Conservation (phyloP, 441 rosid genomes). For the Codiaeum variegatum region DNA sequence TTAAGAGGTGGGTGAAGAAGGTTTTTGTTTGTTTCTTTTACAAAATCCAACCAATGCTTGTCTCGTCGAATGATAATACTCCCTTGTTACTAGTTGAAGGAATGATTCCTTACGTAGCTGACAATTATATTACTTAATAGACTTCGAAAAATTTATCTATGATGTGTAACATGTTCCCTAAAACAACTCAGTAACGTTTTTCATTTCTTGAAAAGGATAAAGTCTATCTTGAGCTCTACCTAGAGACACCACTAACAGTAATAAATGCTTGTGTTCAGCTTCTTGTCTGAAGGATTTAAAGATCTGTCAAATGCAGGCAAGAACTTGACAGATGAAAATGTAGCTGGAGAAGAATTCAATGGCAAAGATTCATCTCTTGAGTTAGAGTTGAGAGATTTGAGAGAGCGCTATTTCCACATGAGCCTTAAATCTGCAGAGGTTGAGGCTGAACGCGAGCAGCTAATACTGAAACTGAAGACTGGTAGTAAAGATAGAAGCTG, state of each 20-base stretch:
- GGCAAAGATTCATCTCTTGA: conserved; percentile 24
- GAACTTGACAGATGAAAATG: conserved; percentile 20
- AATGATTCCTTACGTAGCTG: background rate
- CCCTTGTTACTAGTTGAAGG: background rate
- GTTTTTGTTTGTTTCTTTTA: background rate
- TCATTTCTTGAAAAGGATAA: background rate
- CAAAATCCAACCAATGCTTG: background rate
- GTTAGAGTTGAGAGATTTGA: conserved; percentile 47
- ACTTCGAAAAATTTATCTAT: background rate
- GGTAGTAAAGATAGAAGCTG: conserved; percentile 29
- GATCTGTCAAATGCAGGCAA: conserved; percentile 14
- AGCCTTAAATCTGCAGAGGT: conserved; percentile 69
- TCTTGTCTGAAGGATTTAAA: conserved; percentile 29
- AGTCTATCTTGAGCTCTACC: background rate
- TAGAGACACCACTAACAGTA: conserved; percentile 6
- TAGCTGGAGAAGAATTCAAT: conserved; percentile 12
- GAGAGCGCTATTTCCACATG: conserved; percentile 49
- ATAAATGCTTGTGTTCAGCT: conserved; percentile 29
- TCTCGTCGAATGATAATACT: background rate
- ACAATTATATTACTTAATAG: too few relatives aligned
- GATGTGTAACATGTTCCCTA: background rate
- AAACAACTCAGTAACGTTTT: background rate
- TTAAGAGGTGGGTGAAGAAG: conserved; percentile 38
- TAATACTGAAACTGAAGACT: conserved; percentile 48
- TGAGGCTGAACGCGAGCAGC: conserved; percentile 51